Percentiles rank a stretch among this genome's conserved stretches.
Conservation (phyloP, 106 monocot genomes). For the Narthecium ossifragum region DNA sequence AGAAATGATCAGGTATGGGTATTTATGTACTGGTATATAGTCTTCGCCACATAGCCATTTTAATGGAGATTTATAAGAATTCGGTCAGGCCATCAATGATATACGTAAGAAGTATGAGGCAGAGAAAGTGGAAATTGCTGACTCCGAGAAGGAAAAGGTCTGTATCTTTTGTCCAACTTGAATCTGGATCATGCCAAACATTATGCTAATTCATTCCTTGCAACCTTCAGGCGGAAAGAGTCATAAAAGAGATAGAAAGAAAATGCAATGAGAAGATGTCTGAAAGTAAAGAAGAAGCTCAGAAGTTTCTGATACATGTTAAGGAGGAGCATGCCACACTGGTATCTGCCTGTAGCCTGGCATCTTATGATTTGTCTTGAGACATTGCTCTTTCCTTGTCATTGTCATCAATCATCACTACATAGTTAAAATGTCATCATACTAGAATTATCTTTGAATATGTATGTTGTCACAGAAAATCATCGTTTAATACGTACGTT, state of each 20-base stretch:
- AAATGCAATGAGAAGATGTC: slow-evolving; percentile 57
- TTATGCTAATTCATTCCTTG: not conserved
- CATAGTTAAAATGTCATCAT: no score
- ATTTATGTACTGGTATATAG: not conserved
- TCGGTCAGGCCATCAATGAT: slow-evolving; percentile 94
- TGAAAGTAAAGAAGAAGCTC: slow-evolving; percentile 49
- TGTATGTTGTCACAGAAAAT: no score
- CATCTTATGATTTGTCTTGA: no score
- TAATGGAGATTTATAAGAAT: not conserved
- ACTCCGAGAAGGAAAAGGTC: slow-evolving; percentile 81
- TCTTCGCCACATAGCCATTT: not conserved
- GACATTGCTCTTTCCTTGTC: no score
- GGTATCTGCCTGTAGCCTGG: no score
- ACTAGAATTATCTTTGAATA: no score
- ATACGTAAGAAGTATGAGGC: slow-evolving; percentile 79
- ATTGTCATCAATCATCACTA: no score
- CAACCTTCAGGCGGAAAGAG: slow-evolving; percentile 54
- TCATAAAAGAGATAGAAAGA: slow-evolving; percentile 71
- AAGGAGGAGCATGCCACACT: slow-evolving; percentile 62
- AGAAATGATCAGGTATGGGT: slow-evolving; percentile 87
- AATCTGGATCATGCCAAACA: not conserved
- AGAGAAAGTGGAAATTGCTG: slow-evolving; percentile 74
- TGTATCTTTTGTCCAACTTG: not conserved
- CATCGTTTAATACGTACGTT: no score
- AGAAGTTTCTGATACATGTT: slow-evolving; percentile 38